These are phyloP conservation scores for Linnemannia schmuckeri DNA, from an alignment of 192 early-diverging fungal species.

Conservation along the genomic window DNA sequence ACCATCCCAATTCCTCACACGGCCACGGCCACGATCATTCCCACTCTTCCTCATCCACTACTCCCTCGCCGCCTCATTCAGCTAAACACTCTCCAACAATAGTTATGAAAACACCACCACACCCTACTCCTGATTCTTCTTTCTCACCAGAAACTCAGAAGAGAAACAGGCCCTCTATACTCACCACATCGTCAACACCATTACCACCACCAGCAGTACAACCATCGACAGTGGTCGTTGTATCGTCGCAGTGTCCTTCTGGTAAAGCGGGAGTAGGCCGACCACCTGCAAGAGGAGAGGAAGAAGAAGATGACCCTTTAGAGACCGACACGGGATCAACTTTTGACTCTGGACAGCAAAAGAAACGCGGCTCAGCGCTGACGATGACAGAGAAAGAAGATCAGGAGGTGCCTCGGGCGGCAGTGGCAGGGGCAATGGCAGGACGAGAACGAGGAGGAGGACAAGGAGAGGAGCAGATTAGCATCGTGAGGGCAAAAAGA, in stretches of 20 bases:
- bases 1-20: background rate
- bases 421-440: conserved; percentile 21
- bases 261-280: background rate
- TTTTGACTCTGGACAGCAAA: conserved; percentile 19
- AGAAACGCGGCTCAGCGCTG: conserved; percentile 14
- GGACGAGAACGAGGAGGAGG: conserved; percentile 4
- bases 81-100: background rate
- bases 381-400: conserved; percentile 16
- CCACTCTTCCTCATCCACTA: conserved; percentile 8
- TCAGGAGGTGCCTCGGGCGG: conserved; percentile 37
- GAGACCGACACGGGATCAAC: conserved; percentile 46
- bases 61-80: background rate
- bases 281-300: background rate
- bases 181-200: background rate
- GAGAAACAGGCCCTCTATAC: background rate
- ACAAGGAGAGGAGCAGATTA: conserved; percentile 14
- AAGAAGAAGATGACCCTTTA: conserved; percentile 3
- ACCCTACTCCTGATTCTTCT: background rate
- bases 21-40: background rate
- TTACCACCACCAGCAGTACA: background rate
- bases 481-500: conserved; percentile 37
- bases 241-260: background rate
- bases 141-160: background rate
- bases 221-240: background rate
- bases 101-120: background rate